These are phyloP conservation scores for Chloris gayana DNA, from an alignment of 176 grass and related monocot genomes.

Conservation along the genomic window DNA sequence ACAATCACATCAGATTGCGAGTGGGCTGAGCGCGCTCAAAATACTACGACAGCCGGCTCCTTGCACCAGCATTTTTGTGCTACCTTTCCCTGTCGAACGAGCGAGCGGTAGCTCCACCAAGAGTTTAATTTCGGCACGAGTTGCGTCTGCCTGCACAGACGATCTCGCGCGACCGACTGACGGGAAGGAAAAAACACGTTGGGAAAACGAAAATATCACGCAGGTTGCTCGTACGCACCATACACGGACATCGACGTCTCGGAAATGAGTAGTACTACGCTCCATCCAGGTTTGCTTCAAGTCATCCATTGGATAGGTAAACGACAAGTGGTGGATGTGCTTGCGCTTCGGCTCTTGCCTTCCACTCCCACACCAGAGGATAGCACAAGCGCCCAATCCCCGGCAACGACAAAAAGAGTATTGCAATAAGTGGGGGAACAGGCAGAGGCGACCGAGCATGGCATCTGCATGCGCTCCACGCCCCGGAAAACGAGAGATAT, in stretches of 20 bases:
- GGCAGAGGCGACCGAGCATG: background rate
- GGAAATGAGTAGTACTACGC: background rate
- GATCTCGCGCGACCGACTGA: background rate
- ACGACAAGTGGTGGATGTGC: background rate
- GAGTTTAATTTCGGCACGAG: background rate
- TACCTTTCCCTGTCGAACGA: too few species aligned
- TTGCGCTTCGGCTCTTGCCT: background rate
- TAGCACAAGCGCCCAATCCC: background rate
- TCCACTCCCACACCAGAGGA: background rate
- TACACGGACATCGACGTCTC: background rate
- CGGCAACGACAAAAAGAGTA: slow-evolving; percentile 3
- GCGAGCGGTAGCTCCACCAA: too few species aligned
- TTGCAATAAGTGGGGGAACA: background rate
- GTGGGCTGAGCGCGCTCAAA: background rate
- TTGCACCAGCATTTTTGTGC: background rate
- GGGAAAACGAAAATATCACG: background rate
- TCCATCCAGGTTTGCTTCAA: too few species aligned
- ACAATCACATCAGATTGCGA: background rate
- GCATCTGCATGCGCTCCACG: background rate
- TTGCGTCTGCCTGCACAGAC: background rate
- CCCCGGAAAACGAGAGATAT: slow-evolving; percentile 1
- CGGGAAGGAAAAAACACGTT: background rate
- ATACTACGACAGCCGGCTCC: background rate
- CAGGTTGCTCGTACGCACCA: background rate
- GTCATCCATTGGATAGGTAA: background rate